Evolutionary conservation across 2,329 filamentous ascomycete genomes (phyloP), one percentile per base, ranked within the genome.

Genomic region (Neopestalotiopsis rosae): DNA sequence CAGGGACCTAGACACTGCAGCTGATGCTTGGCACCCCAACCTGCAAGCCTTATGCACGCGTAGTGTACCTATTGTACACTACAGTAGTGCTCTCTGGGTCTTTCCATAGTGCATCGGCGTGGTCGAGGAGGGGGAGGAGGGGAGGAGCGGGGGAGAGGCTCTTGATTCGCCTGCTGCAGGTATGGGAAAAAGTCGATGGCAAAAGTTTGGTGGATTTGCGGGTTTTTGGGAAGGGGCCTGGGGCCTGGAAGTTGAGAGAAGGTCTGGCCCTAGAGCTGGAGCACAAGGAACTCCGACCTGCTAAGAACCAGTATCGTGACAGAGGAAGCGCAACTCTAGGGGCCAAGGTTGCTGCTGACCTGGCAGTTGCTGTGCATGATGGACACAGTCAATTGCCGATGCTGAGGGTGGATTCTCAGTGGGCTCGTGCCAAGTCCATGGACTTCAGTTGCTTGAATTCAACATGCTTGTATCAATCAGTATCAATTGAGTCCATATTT

Each of bases 121-220:
- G 52, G 45, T 57, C 32, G 17, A 57, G 30, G 45, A 58, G 45
- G n/a, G 20, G 61, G 24, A 61, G 13, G 14, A 49, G 42, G n/a
- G 20, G 61, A 66, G 40, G n/a, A 30, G 45, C 45, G 63, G 34
- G 52, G 38, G 24, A 34, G 24, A 30, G 30, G 24, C 12, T 17
- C 7, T n/a, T 59, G 65, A 67, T 67, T 67, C 65, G 65, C 30
- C 45, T 61, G 56, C 30, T 45, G 56, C 32, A 38, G 32, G 49
- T 14, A 40, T 34, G 28, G 61, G 38, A 40, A 38, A 52, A 42
- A 20, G 42, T 14, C 17, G 45, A 56, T 56, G 49, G 63, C 34
- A 30, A 62, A 34, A 38, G 38, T 65, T 28, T 28, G 45, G 30
- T 65, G 62, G 62, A 65, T 34, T 40, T 40, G 38, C 12, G 61